Conservation (phyloP, 768 basidiomycete species). For the Macrocybe gigantea region DNA sequence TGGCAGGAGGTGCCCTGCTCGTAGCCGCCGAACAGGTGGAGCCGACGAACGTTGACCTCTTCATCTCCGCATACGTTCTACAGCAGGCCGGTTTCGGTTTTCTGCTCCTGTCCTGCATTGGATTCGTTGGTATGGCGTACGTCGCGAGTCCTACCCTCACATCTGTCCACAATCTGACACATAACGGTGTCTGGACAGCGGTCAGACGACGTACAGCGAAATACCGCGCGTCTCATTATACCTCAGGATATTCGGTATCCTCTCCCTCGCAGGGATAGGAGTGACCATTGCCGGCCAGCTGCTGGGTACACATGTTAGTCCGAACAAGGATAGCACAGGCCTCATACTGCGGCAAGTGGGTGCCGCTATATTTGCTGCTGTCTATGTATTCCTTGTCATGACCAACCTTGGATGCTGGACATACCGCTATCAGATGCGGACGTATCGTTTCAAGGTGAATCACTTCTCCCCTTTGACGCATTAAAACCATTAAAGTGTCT, state of each 20-base stretch:
- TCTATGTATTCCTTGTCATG: conserved; percentile 34
- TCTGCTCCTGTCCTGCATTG: conserved; percentile 36
- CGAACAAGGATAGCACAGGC: conserved; percentile 25
- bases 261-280: conserved; percentile 33
- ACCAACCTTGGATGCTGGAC: conserved; percentile 36
- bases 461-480: neutral
- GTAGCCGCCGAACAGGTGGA: conserved; percentile 45
- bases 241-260: conserved; percentile 29
- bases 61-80: conserved; percentile 47
- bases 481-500: conserved; percentile 1
- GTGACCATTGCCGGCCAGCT: conserved; percentile 42
- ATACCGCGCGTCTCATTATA: conserved; percentile 32
- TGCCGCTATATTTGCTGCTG: conserved; percentile 33
- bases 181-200: conserved; percentile 25
- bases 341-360: conserved; percentile 37
- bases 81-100: conserved; percentile 36
- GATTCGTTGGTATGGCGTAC: conserved; percentile 48
- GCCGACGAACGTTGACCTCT: conserved; percentile 35
- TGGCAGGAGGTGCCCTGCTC: conserved; percentile 50
- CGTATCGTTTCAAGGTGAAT: conserved; percentile 40
- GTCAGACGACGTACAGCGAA: conserved; percentile 48
- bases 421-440: conserved; percentile 41
- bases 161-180: conserved; percentile 6
- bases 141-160: conserved; percentile 10
- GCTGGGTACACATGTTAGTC: conserved; percentile 31